Conservation (phyloP, 1,284 basidiomycete genomes). For the Ustilago vetiveriae region DNA sequence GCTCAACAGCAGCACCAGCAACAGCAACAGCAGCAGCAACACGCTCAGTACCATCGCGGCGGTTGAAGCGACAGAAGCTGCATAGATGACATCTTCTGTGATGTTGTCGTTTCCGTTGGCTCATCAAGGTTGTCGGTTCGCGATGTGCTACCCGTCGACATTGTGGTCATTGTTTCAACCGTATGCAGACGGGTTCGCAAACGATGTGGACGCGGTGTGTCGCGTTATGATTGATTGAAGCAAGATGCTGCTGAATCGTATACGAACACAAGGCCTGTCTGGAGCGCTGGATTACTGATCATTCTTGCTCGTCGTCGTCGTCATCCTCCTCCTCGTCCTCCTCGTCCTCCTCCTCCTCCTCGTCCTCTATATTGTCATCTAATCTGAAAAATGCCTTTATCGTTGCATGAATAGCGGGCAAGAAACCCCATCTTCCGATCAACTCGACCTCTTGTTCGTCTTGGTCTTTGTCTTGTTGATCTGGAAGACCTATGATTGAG, state of each 20-base stretch:
- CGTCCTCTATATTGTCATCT: not conserved
- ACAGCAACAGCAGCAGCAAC: slow-evolving; percentile 5
- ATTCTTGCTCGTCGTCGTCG: not conserved
- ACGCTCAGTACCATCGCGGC: slow-evolving; percentile 11
- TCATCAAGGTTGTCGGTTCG: too few relatives aligned
- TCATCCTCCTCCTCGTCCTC: too few relatives aligned
- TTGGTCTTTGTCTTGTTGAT: slow-evolving; percentile 9
- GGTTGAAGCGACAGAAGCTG: not conserved
- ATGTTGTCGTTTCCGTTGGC: not conserved
- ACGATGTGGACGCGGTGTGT: too few relatives aligned
- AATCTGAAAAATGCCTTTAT: slow-evolving; percentile 33
- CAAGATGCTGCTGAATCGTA: too few relatives aligned
- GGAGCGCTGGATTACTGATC: too few relatives aligned
- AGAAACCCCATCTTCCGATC: slow-evolving; percentile 28
- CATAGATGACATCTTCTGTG: not conserved
- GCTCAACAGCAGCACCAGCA: slow-evolving; percentile 4
- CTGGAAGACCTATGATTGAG: slow-evolving; percentile 13
- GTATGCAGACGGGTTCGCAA: too few relatives aligned
- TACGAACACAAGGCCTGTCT: too few relatives aligned
- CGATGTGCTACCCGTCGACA: too few relatives aligned
- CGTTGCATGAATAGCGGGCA: slow-evolving; percentile 5
- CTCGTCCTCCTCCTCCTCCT: slow-evolving; percentile 3
- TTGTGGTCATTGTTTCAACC: too few relatives aligned
- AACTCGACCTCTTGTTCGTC: slow-evolving; percentile 10
- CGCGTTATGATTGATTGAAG: too few relatives aligned